Base-by-base conservation (phyloP, 225 moss, liverwort and hornwort species). In the Marchantia polymorpha region DNA sequence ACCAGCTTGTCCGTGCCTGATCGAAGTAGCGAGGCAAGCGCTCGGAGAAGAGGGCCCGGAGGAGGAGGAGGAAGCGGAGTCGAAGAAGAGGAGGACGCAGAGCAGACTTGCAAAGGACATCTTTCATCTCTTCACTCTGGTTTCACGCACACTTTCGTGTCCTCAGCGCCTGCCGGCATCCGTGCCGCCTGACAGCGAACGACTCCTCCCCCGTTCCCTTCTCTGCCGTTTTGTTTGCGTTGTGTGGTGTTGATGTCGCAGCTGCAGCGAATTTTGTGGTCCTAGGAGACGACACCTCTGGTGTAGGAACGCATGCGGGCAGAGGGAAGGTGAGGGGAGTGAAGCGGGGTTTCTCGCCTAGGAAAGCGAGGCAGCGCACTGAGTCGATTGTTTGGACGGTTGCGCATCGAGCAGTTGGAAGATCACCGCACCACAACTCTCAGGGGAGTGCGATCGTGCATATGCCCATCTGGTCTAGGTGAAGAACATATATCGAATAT, bases 311-410 rank as follows among this genome's bases (percentile, higher is more conserved):
- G 39, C 39, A 20, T 58, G 13, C 56, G 0, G 56, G 56, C 56
- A 58, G 20, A 20, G 20, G 56, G 56, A 58, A 13, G 39, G 39
- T 39, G 39, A 51, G 9, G 7, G 46, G 17, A 22, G 50, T 16
- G 8, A 12, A 52, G 54, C 20, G 50, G 53, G 51, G 54, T 26
- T 9, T 10, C 14, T 74, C 17, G 74, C 1, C 52, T 55, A 16
- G 68, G 7, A 31, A 74, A 54, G 53, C 14, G 27, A 67, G 30
- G 11, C 67, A 27, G 52, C 54, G 7, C 16, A 52, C 20, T n/a
- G 27, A 55, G 54, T 29, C 13, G 74, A 74, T 74, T 52, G 54
- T 74, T 74, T 54, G 53, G 74, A 22, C 73, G 16, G 51, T 52
- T 53, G 3, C 52, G n/a, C 17, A 74, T 50, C 27, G 9, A 73